Base-by-base conservation (phyloP, 805 yeast genomes). In the Starmerella tilneyi region DNA sequence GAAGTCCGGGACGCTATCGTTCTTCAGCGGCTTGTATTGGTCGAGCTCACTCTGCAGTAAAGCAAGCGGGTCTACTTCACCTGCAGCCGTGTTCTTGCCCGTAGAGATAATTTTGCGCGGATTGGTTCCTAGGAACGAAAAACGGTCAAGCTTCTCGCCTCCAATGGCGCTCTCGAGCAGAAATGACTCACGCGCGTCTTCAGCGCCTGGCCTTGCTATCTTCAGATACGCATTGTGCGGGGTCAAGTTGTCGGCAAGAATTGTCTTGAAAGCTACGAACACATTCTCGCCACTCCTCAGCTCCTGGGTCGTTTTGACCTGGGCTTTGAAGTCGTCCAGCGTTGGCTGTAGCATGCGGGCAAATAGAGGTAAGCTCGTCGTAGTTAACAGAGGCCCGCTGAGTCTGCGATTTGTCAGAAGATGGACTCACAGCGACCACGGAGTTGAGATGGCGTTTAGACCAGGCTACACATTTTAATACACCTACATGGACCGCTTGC, bases 201-300 rank as follows among this genome's bases (percentile, higher is more conserved):
- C 72, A 9, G 60, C 50, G 2, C 74, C 72, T 39, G 89, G 83
- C 41, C 74, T 65, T 6, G 94, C 79, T 44, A 92, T 71, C 63
- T 82, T 84, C 59, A 92, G 67, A 61, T 89, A 92, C 0, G 97
- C 96, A 49, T 76, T 75, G 57, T 88, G 94, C 3, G 96, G 95
- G 4, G 94, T 85, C 58, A 86, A 64, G 50, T 81, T 80, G 47
- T 83, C 88, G 9, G 85, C 78, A 5, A 81, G 72, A 51, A 84
- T 74, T 49, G 75, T 78, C 20, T 83, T 72, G 64, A 74, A 85
- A 12, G 92, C 76, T 3, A 96, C 96, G 59, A 81, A 85, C 57
- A 85, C 65, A 60, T 86, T 89, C 33, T 79, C 79, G 6, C 47
- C 48, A 12, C 48, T 50, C 11, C 45, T 52, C 7, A 47, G 43